phyloP scores from a whole-genome alignment of 768 basidiomycete genomes.

The Termitomyces sp. region DNA sequence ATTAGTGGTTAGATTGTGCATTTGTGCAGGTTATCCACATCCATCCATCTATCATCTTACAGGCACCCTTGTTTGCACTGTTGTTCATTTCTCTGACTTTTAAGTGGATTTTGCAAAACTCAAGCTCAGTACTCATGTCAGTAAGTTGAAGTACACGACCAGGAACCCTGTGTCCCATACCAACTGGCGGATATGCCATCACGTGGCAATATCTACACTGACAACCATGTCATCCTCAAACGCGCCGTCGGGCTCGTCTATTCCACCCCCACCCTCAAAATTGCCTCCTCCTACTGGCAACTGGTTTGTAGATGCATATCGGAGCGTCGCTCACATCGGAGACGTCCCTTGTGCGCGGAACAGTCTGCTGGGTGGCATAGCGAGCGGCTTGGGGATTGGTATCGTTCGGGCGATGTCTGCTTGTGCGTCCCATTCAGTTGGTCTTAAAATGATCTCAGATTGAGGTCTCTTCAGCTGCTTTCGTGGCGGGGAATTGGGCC shows the following conservation, averaged over 20 bases:
- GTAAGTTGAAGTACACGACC: no score
- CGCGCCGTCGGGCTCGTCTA: slow-evolving; percentile 14
- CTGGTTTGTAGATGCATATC: slow-evolving; percentile 27
- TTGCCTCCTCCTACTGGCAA: slow-evolving; percentile 34
- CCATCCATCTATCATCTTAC: no score
- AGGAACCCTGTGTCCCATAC: no score
- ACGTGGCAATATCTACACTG: neutral
- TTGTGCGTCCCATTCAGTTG: slow-evolving; percentile 34
- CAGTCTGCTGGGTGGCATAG: slow-evolving; percentile 72
- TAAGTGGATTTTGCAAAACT: no score
- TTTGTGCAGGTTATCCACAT: no score
- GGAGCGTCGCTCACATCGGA: slow-evolving; percentile 56
- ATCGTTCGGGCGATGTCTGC: slow-evolving; percentile 62
- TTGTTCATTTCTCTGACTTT: no score
- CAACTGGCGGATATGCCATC: neutral
- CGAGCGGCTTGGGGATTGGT: slow-evolving; percentile 74
- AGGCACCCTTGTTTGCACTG: neutral
- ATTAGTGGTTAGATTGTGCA: no score
- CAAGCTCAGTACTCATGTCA: no score
- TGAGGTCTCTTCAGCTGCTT: slow-evolving; percentile 35
- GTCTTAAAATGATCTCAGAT: neutral
- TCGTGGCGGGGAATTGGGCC: slow-evolving; percentile 75
- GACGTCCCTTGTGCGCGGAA: slow-evolving; percentile 76
- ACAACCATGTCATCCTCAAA: slow-evolving; percentile 1
- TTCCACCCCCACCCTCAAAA: slow-evolving; percentile 27